These are phyloP conservation scores for Epicoccum nigrum DNA, from an alignment of 2,329 filamentous ascomycete species.

Conservation along the genomic window DNA sequence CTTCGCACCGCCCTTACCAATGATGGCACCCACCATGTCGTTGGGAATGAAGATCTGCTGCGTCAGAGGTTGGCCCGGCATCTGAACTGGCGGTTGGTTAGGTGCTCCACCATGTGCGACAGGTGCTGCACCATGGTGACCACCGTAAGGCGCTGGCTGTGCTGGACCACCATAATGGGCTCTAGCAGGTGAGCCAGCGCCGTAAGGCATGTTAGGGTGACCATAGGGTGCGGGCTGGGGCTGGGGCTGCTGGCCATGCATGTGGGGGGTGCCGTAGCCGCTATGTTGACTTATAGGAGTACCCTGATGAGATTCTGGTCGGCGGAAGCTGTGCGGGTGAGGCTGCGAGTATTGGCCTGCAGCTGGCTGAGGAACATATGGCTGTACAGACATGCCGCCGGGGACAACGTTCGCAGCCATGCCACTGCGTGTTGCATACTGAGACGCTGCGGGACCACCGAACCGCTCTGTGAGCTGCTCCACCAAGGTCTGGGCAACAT, in stretches of 20 bases:
- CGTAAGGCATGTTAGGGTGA: constrained; percentile 78
- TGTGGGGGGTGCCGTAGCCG: constrained; percentile 69
- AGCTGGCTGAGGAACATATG: constrained; percentile 91
- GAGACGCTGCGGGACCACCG: constrained; percentile 93
- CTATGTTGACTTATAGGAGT: constrained; percentile 77
- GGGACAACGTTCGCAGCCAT: constrained; percentile 92
- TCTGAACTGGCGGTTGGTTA: constrained; percentile 66
- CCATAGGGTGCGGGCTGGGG: constrained; percentile 50
- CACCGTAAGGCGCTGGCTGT: constrained; percentile 71
- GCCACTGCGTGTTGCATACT: constrained; percentile 93
- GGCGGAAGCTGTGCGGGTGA: constrained; percentile 85
- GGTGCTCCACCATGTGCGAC: constrained; percentile 71
- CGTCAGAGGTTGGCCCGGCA: constrained; percentile 81
- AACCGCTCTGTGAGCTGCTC: constrained; percentile 98
- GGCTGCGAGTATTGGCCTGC: constrained; percentile 93
- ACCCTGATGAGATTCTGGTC: constrained; percentile 71
- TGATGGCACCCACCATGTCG: constrained; percentile 99
- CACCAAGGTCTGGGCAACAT: constrained; percentile 95
- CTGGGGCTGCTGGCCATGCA: constrained; percentile 67
- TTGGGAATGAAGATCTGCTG: constrained; percentile 99
- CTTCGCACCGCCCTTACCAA: constrained; percentile 97
- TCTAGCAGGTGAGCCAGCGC: constrained; percentile 70
- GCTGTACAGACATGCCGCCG: constrained; percentile 98
- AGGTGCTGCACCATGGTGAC: constrained; percentile 59
- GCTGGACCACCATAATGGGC: constrained; percentile 78